Evolutionary conservation across 441 rosid species (phyloP).

Genomic region (Isatis lusitanica): DNA sequence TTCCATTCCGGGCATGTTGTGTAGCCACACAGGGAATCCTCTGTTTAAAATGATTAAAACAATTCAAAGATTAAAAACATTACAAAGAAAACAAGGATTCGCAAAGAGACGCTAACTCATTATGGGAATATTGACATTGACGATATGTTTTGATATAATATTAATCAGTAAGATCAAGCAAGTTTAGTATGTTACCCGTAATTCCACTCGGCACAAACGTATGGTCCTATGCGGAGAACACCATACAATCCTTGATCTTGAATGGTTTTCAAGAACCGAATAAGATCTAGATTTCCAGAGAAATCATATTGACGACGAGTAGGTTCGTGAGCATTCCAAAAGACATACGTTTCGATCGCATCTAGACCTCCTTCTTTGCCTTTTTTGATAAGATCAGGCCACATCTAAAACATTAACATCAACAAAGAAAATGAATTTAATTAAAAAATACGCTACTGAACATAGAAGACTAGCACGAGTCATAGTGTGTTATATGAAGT

Average conservation of each 20-base stretch:
- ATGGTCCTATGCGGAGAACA: slow-evolving; percentile 60
- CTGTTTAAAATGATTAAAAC: background rate
- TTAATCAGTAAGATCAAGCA: background rate
- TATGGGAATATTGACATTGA: background rate
- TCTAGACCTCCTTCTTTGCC: slow-evolving; percentile 56
- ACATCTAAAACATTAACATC: slow-evolving; percentile 41
- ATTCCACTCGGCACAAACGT: slow-evolving; percentile 60
- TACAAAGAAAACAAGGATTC: background rate
- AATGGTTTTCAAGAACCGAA: slow-evolving; percentile 46
- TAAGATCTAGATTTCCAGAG: slow-evolving; percentile 45
- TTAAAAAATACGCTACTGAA: background rate
- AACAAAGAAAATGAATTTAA: background rate
- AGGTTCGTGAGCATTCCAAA: slow-evolving; percentile 62
- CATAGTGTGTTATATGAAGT: background rate
- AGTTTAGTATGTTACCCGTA: slow-evolving; percentile 44
- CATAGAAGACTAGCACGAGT: background rate
- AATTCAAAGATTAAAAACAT: background rate
- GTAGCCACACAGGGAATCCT: slow-evolving; percentile 58
- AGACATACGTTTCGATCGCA: slow-evolving; percentile 54
- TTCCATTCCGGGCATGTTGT: slow-evolving; percentile 43
- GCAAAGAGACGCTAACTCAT: background rate
- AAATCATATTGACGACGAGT: slow-evolving; percentile 51
- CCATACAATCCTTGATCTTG: slow-evolving; percentile 46
- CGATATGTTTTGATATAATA: background rate
- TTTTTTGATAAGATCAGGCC: slow-evolving; percentile 55